phyloP scores from a whole-genome alignment of 2,329 filamentous ascomycete species.

The Escovopsis sp. region DNA sequence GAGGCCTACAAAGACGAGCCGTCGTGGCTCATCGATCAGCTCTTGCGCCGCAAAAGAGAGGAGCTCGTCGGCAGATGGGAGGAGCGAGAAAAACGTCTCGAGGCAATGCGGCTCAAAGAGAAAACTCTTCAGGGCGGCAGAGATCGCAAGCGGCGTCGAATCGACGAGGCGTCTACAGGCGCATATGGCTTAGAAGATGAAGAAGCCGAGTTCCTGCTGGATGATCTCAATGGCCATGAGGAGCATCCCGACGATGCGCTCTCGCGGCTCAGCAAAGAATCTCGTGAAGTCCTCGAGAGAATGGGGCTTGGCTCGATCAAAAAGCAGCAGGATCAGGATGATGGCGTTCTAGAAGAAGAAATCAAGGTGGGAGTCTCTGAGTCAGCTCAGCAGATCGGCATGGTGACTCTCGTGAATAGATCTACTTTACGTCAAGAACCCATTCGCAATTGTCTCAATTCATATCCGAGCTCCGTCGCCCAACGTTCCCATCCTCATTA shows the following conservation, averaged over 20 bases:
- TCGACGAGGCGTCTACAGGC: slow-evolving; percentile 20
- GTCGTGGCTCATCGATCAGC: slow-evolving; percentile 71
- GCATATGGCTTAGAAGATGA: slow-evolving; percentile 26
- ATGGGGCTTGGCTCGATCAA: slow-evolving; percentile 32
- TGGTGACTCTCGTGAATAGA: slow-evolving; percentile 29
- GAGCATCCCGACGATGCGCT: slow-evolving; percentile 22
- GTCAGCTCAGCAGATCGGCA: not conserved
- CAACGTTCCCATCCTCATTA: slow-evolving; percentile 61
- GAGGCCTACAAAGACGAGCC: slow-evolving; percentile 51
- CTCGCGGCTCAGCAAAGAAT: slow-evolving; percentile 58
- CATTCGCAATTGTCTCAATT: slow-evolving; percentile 89
- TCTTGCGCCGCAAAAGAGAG: slow-evolving; percentile 51
- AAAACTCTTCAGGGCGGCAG: slow-evolving; percentile 36
- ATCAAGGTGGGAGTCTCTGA: slow-evolving; percentile 40
- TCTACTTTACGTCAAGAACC: slow-evolving; percentile 85
- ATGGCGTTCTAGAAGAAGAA: slow-evolving; percentile 42
- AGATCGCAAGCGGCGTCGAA: slow-evolving; percentile 30
- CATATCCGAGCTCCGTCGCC: slow-evolving; percentile 64
- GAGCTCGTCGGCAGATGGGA: slow-evolving; percentile 52
- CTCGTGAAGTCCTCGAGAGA: slow-evolving; percentile 56
- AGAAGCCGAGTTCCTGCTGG: slow-evolving; percentile 60
- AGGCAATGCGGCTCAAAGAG: slow-evolving; percentile 48
- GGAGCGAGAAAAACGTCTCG: slow-evolving; percentile 60
- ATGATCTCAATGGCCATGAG: slow-evolving; percentile 46
- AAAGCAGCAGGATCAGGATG: slow-evolving; percentile 22